Base-by-base conservation (phyloP, 1,284 basidiomycete species). In the Xanthoconium separans region DNA sequence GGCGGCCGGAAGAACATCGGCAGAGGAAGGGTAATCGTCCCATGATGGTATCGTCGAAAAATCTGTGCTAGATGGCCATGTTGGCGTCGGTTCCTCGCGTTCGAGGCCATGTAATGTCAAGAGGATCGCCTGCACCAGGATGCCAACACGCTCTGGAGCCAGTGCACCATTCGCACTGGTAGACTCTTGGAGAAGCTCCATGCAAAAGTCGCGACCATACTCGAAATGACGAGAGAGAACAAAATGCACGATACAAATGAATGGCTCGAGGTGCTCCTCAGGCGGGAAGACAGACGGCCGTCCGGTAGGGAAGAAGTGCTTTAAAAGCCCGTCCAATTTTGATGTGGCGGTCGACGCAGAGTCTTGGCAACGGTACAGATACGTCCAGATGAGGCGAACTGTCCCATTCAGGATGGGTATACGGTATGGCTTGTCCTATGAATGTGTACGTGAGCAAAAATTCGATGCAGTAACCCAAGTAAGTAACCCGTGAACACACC, bases 321-420 rank as follows among this genome's bases (percentile, higher is more conserved):
- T 89, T 55, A 96, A 70, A 40, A 96, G 69, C 0, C 73, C 74
- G 59, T 98, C 95, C 34, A 98, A 74, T 62, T 91, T 92, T 43
- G 85, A 77, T 8, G 86, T 84, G 5, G 86, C 87, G 1, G 90
- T 88, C 0, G 93, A 90, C 5, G 82, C 77, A 15, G 90, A 82
- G 68, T 98, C 95, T 58, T 89, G 86, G 65, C 94, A 96, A 18
- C 95, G 89, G 66, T 94, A 95, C 22, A 98, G 78, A 70, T 98
- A 98, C 1, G 94, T 92, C 95, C 95, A 98, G 27, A 96, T 74
- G 31, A 98, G 71, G 6, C 94, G 87, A 55, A 94, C 72, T 53
- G 92, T 84, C 4, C 91, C 89, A 61, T 95, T 94, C 73, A 97
- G 79, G 12, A 93, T 82, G 6, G 84, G 77, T 1, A 84, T 73